A percentile compares a stretch with the other conserved stretches of the same genome.
phyloP scores from a whole-genome alignment of 1,284 basidiomycete genomes.

The Pseudozyma tsukubaensis region DNA sequence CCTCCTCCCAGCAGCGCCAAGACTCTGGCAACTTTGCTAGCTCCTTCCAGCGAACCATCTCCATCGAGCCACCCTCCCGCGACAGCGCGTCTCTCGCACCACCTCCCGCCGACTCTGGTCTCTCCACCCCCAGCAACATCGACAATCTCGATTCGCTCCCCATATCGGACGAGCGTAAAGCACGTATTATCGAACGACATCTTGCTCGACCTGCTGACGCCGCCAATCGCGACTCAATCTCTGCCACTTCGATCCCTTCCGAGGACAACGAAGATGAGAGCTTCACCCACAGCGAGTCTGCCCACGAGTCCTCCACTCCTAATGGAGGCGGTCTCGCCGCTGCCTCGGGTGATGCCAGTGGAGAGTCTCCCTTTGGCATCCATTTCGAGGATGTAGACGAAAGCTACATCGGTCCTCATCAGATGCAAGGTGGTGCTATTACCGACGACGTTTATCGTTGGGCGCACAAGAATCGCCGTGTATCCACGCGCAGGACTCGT shows the following conservation, averaged over 20 bases:
- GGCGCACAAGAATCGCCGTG: conserved; percentile 64
- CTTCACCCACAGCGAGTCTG: conserved; percentile 11
- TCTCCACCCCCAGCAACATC: conserved; percentile 51
- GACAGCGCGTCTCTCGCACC: conserved; percentile 43
- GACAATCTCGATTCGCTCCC: conserved; percentile 58
- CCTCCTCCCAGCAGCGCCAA: conserved; percentile 41
- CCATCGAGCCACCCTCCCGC: conserved; percentile 40
- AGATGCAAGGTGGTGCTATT: conserved; percentile 66
- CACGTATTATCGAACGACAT: conserved; percentile 59
- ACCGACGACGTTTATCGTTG: conserved; percentile 67
- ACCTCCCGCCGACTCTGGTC: conserved; percentile 38
- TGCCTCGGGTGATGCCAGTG: conserved; percentile 2
- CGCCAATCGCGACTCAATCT: conserved; percentile 43
- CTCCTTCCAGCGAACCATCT: conserved; percentile 25
- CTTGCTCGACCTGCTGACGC: conserved; percentile 35
- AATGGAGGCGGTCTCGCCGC: neutral
- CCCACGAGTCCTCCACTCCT: conserved; percentile 23
- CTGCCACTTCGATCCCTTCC: conserved; percentile 37
- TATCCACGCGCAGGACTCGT: conserved; percentile 46
- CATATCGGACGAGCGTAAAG: conserved; percentile 61
- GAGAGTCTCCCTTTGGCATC: conserved; percentile 25
- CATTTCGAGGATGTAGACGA: conserved; percentile 37
- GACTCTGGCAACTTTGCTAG: conserved; percentile 24
- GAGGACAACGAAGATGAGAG: conserved; percentile 32
- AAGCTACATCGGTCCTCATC: conserved; percentile 63